These are phyloP conservation scores for Pulveroboletus sp. DNA, from an alignment of 768 basidiomycete species.

Conservation along the genomic window DNA sequence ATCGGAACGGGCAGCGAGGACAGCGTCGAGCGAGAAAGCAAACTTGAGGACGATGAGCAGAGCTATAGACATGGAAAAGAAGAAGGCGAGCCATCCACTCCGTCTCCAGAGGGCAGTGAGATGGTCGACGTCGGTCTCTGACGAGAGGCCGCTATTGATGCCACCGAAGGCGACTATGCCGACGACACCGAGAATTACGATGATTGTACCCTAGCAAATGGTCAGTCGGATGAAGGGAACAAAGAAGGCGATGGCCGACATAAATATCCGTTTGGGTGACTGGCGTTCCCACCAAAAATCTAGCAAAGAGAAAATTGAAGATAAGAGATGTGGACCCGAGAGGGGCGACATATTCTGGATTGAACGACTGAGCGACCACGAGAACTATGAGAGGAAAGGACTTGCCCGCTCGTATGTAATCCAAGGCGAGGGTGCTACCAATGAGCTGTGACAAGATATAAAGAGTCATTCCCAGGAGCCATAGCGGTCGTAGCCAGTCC, in stretches of 20 bases:
- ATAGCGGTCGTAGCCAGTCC: constrained; percentile 82
- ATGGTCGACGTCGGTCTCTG: constrained; percentile 68
- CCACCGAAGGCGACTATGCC: constrained; percentile 87
- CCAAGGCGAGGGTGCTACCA: constrained; percentile 81
- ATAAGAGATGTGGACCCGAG: constrained; percentile 90
- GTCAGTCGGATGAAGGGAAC: constrained; percentile 1
- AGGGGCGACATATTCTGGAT: constrained; percentile 88
- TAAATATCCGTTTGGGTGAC: constrained; percentile 82
- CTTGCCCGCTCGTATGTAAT: constrained; percentile 82
- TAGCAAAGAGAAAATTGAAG: constrained; percentile 95
- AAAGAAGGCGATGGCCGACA: constrained; percentile 38
- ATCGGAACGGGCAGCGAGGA: constrained; percentile 68
- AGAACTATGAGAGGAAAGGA: background rate
- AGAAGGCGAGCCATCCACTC: constrained; percentile 86
- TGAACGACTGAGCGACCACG: constrained; percentile 12
- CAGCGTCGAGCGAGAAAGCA: constrained; percentile 66
- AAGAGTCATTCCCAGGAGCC: constrained; percentile 89
- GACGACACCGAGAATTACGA: constrained; percentile 79
- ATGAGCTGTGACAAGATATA: constrained; percentile 90
- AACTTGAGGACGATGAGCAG: constrained; percentile 65
- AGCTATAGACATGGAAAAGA: constrained; percentile 72
- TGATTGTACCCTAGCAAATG: constrained; percentile 62
- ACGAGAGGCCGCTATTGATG: constrained; percentile 73
- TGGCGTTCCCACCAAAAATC: constrained; percentile 81
- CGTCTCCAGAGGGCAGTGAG: constrained; percentile 85